A percentile compares a stretch with the other conserved stretches of the same genome.
Evolutionary conservation across 2,329 filamentous ascomycete genomes (phyloP).

Genomic region (Monilinia polystroma): DNA sequence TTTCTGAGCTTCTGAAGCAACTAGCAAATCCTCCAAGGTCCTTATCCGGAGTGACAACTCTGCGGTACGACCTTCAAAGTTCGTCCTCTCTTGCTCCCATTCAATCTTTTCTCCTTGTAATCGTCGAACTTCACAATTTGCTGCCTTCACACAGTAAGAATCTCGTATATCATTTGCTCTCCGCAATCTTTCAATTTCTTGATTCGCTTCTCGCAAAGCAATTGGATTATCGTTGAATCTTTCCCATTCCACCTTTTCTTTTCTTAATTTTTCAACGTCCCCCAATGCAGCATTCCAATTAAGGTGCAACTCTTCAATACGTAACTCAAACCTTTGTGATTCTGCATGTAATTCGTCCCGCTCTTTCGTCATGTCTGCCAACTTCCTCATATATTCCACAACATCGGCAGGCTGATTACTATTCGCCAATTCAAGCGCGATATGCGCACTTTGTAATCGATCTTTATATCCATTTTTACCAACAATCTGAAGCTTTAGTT

Average conservation of each 20-base stretch:
- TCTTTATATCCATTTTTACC: constrained; percentile 11
- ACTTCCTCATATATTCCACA: neutral
- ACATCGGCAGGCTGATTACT: neutral
- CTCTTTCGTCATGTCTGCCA: neutral
- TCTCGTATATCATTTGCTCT: neutral
- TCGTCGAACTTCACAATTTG: neutral
- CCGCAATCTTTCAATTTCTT: constrained; percentile 4
- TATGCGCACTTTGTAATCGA: constrained; percentile 13
- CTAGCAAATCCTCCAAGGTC: constrained; percentile 12
- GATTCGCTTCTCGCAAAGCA: constrained; percentile 4
- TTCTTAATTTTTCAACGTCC: neutral
- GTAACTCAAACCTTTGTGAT: neutral
- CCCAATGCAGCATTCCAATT: neutral
- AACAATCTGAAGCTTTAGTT: neutral
- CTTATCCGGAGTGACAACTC: constrained; percentile 12
- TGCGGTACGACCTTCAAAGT: neutral
- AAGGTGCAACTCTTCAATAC: constrained; percentile 5
- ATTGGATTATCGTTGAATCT: neutral
- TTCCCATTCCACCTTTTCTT: neutral
- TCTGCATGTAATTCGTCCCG: neutral
- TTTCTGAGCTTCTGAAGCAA: neutral
- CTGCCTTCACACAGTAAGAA: constrained; percentile 6
- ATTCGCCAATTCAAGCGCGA: constrained; percentile 14
- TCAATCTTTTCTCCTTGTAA: constrained; percentile 4
- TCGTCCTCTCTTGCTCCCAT: constrained; percentile 9